phyloP scores from a whole-genome alignment of 2,329 filamentous ascomycete genomes.

The Xylariomycetidae sp. region DNA sequence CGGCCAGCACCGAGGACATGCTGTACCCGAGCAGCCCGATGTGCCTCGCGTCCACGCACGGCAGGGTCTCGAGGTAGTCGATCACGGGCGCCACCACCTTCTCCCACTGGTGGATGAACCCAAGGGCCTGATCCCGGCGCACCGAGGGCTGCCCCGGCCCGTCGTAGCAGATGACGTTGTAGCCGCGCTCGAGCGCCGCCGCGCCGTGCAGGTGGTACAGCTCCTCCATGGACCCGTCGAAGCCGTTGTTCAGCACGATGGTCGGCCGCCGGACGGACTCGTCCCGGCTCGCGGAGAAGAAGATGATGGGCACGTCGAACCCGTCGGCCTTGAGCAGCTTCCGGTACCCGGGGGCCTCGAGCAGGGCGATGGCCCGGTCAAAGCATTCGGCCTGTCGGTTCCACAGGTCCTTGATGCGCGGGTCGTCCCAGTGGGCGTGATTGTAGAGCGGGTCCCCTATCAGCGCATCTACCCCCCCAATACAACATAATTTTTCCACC shows the following conservation, averaged over 20 bases:
- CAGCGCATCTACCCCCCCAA: no score
- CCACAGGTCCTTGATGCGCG: slow-evolving; percentile 35
- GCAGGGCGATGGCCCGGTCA: slow-evolving; percentile 30
- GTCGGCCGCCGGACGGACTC: slow-evolving; percentile 21
- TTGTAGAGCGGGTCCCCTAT: no score
- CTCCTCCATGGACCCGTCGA: slow-evolving; percentile 34
- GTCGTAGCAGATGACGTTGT: slow-evolving; percentile 30
- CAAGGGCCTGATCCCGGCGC: slow-evolving; percentile 27
- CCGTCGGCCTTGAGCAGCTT: slow-evolving; percentile 24
- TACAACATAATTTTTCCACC: no score
- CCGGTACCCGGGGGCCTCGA: slow-evolving; percentile 32
- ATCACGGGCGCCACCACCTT: slow-evolving; percentile 25
- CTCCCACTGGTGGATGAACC: slow-evolving; percentile 33
- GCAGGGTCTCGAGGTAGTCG: slow-evolving; percentile 10
- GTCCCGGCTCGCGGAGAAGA: slow-evolving; percentile 9
- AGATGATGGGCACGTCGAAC: slow-evolving; percentile 18
- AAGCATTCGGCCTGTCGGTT: slow-evolving; percentile 30
- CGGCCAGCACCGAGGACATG: slow-evolving; percentile 25
- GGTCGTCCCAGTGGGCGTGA: no score
- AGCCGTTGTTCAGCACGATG: slow-evolving; percentile 31
- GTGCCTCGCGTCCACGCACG: slow-evolving; percentile 15
- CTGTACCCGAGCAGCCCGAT: slow-evolving; percentile 26
- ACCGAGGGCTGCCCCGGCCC: slow-evolving; percentile 32
- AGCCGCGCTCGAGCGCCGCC: slow-evolving; percentile 22
- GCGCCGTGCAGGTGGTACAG: slow-evolving; percentile 26